Evolutionary conservation across 23 red algal genomes (phyloP), one percentile per base, ranked within the genome.

Genomic region (Rhodosorus marinus): DNA sequence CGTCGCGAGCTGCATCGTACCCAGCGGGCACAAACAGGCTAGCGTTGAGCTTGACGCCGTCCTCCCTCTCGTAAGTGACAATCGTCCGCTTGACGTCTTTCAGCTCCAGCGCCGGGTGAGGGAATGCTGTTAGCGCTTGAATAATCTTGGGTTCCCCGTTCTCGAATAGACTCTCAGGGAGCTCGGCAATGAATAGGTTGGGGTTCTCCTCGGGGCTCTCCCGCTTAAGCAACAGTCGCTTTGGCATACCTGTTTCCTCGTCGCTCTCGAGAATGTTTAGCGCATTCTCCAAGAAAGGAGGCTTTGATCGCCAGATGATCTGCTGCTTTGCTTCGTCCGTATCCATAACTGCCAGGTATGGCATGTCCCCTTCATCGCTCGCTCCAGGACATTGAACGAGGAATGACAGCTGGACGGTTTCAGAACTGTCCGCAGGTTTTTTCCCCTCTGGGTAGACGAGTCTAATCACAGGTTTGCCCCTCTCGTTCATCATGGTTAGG

Each of bases 41-140:
- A 4, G 69, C 86, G 52, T 67, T 79, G 17, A 93, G 51, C 35
- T 67, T 57, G 3, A 83, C 86, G 11, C 76, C 75, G 57, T 93
- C 86, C 4, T 49, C 34, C 1, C 75, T 56, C 48, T 51, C 7
- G 66, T 93, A 93, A 20, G 55, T 36, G 20, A 93, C 69, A 29
- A 82, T 56, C 35, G 72, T 48, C 34, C 77, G 53, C 33, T 54
- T 26, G n/a, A 82, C 78, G 57, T 54, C 61, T 2, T 63, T 30
- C 7, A 93, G 78, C n/a, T 70, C 38, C 24, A 78, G 86, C 51
- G 72, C 70, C 40, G 86, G 86, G 34, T 93, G 76, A 11, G 70
- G 47, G 55, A 93, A 82, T 15, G 62, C 50, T 0, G 86, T 93
- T 29, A 93, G 28, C 14, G 68, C 62, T 20, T 47, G 60, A 35